Conservation (phyloP, 106 monocot genomes). For the Vanilla planifolia region DNA sequence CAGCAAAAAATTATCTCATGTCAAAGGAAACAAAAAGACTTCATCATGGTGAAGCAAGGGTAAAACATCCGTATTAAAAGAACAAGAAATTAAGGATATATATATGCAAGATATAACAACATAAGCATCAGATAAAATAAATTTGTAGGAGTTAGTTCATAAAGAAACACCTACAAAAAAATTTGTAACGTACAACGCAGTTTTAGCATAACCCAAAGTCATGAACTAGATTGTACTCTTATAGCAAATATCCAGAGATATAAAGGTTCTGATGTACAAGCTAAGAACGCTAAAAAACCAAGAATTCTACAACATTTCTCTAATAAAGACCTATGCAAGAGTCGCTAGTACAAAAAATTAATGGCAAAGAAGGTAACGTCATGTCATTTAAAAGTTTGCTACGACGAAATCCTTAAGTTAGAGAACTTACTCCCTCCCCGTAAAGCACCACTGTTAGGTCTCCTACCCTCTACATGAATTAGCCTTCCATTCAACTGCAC, state of each 20-base stretch:
- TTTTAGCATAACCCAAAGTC: no score
- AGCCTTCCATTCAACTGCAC: slow-evolving; percentile 38
- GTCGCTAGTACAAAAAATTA: not conserved
- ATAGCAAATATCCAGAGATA: no score
- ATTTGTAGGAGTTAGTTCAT: no score
- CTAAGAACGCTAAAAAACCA: no score
- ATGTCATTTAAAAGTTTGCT: not conserved
- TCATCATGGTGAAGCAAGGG: not conserved
- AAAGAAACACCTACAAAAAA: no score
- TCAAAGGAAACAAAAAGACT: not conserved
- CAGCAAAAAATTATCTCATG: not conserved
- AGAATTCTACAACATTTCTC: not conserved
- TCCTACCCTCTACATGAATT: slow-evolving; percentile 50
- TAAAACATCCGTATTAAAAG: not conserved
- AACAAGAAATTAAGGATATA: not conserved
- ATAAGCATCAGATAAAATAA: no score
- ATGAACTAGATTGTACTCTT: no score
- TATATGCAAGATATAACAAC: not conserved
- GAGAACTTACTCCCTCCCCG: slow-evolving; percentile 43
- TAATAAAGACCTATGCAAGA: not conserved
- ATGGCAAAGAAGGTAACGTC: not conserved
- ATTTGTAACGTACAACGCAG: no score
- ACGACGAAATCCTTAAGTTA: not conserved
- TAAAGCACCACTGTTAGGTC: slow-evolving; percentile 33
- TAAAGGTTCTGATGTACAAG: no score